Conservation (phyloP, 352 stramenopile genomes). For the Phytophthora citricola region DNA sequence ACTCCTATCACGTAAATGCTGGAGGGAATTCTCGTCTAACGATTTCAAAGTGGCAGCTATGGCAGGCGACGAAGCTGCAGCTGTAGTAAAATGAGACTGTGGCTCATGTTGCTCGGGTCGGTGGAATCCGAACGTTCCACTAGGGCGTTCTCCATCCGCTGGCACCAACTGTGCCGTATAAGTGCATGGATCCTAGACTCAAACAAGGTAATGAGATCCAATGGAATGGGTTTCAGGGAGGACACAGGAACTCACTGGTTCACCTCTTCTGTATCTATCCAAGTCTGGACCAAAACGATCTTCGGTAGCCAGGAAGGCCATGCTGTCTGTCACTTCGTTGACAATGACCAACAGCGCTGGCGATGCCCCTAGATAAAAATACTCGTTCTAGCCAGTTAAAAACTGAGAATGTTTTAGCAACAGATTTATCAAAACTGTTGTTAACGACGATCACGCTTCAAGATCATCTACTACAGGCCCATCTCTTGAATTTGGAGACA, state of each 20-base stretch:
- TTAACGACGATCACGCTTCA: too few relatives aligned
- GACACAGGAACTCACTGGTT: slow-evolving; percentile 40
- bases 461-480: too few relatives aligned
- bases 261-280: slow-evolving; percentile 37
- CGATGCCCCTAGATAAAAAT: slow-evolving; percentile 9
- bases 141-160: slow-evolving; percentile 1
- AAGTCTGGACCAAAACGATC: slow-evolving; percentile 59
- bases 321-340: slow-evolving; percentile 9
- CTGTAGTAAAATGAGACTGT: slow-evolving; percentile 16
- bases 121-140: slow-evolving; percentile 50
- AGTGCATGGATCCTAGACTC: slow-evolving; percentile 49
- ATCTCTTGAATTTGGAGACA: too few relatives aligned
- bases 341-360: too few relatives aligned
- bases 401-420: too few relatives aligned
- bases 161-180: slow-evolving; percentile 35
- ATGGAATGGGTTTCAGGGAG: too few relatives aligned
- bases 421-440: too few relatives aligned
- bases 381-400: not conserved
- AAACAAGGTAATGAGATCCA: not conserved
- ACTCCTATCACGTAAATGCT: slow-evolving; percentile 13
- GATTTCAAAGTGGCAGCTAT: slow-evolving; percentile 29
- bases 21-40: slow-evolving; percentile 29
- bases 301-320: slow-evolving; percentile 62
- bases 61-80: slow-evolving; percentile 13
- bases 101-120: slow-evolving; percentile 14